Evolutionary conservation across 805 yeast species (phyloP).

Genomic region (Saccharomycopsis fermentans): DNA sequence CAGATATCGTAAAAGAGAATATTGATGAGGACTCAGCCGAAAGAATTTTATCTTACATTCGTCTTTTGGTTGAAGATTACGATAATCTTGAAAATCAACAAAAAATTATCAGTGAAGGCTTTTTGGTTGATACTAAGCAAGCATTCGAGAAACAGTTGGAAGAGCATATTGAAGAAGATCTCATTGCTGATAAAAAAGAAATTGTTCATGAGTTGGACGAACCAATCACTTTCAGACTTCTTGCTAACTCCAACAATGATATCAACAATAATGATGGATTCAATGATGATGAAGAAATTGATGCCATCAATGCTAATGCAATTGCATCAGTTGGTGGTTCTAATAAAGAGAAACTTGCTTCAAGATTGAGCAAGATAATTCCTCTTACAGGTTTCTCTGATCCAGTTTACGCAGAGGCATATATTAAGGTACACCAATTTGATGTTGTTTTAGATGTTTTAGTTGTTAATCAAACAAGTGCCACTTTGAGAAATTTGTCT

Average conservation of each 20-base stretch:
- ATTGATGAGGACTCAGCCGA: conserved; percentile 97
- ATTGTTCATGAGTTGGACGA: conserved; percentile 60
- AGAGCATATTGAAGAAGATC: conserved; percentile 25
- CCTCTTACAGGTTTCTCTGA: conserved; percentile 98
- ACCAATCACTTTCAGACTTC: conserved; percentile 65
- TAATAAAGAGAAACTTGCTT: conserved; percentile 50
- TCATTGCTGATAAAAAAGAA: conserved; percentile 38
- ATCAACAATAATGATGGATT: conserved; percentile 28
- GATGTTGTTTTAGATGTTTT: conserved; percentile 92
- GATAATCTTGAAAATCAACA: conserved; percentile 33
- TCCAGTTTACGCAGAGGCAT: conserved; percentile 96
- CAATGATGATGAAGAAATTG: conserved; percentile 28
- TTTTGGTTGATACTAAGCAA: conserved; percentile 76
- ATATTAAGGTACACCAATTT: conserved; percentile 90
- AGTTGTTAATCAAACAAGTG: conserved; percentile 87
- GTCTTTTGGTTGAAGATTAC: conserved; percentile 61
- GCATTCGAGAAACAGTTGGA: conserved; percentile 70
- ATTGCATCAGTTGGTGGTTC: conserved; percentile 19
- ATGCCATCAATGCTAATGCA: conserved; percentile 14
- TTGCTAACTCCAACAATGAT: conserved; percentile 9
- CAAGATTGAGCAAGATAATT: conserved; percentile 78
- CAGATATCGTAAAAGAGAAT: conserved; percentile 53
- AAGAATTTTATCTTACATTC: conserved; percentile 79
- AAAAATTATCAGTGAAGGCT: conserved; percentile 46
- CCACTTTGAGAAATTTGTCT: conserved; percentile 79